A percentile compares a stretch with the other conserved stretches of the same genome.
These are phyloP conservation scores for Fusarium tupiense DNA, from an alignment of 2,329 filamentous ascomycete species.

Conservation along the genomic window DNA sequence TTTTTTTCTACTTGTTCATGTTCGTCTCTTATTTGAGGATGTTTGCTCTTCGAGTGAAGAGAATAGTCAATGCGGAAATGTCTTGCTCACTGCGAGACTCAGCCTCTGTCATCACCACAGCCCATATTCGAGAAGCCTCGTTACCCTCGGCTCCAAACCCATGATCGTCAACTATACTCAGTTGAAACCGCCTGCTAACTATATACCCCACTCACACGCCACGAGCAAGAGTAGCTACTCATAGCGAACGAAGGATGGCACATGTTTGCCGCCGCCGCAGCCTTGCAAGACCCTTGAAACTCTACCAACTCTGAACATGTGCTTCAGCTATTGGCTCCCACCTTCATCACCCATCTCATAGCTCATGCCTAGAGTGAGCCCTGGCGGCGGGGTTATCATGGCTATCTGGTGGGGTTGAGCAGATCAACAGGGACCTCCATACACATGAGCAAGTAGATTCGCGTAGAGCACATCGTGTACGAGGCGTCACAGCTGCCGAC, in stretches of 20 bases:
- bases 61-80: not conserved
- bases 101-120: not conserved
- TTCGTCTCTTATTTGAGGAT: not conserved
- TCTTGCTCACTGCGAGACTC: too few species aligned
- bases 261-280: conserved; percentile 38
- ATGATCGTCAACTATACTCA: conserved; percentile 19
- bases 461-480: conserved; percentile 25
- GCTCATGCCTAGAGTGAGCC: conserved; percentile 15
- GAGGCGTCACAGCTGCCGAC: conserved; percentile 24
- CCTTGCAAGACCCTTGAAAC: conserved; percentile 40
- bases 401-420: conserved; percentile 35
- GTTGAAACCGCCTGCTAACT: conserved; percentile 1
- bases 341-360: conserved; percentile 19
- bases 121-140: not conserved
- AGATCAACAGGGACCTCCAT: conserved; percentile 33
- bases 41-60: not conserved
- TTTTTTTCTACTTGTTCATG: not conserved
- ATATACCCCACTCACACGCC: conserved; percentile 37
- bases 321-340: conserved; percentile 55
- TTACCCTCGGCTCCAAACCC: conserved; percentile 1
- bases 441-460: conserved; percentile 28
- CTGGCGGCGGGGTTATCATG: conserved; percentile 40
- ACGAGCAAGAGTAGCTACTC: conserved; percentile 24
- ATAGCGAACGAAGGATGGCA: conserved; percentile 41
- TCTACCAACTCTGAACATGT: conserved; percentile 49